Evolutionary conservation across 78 protist species (phyloP).

Genomic region (Mastigamoeba balamuthi): DNA sequence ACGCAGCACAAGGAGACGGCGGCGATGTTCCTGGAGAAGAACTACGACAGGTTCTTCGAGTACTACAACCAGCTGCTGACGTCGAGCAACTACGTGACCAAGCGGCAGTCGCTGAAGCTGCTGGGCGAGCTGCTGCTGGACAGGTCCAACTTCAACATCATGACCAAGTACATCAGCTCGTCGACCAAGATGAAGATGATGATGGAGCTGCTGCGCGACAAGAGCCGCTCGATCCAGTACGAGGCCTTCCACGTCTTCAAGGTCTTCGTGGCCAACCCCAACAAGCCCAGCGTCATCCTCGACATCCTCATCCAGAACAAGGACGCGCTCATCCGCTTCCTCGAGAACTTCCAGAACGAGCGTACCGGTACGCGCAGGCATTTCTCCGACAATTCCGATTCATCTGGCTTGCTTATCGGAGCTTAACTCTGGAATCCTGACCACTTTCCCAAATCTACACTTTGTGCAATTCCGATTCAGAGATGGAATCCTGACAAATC

Average conservation of each 20-base stretch:
- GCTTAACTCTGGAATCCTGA: neutral
- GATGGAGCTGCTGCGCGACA: conserved; percentile 85
- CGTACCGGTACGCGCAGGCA: conserved; percentile 16
- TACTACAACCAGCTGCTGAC: conserved; percentile 40
- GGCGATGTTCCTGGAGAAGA: conserved; percentile 50
- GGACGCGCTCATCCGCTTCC: conserved; percentile 65
- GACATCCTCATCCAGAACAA: conserved; percentile 77
- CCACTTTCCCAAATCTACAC: neutral
- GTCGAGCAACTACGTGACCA: conserved; percentile 78
- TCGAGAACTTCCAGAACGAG: conserved; percentile 79
- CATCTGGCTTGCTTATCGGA: conserved; percentile 26
- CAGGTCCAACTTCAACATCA: conserved; percentile 79
- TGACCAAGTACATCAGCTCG: conserved; percentile 77
- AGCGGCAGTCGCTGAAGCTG: conserved; percentile 83
- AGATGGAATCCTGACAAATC: neutral
- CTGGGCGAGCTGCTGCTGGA: conserved; percentile 91
- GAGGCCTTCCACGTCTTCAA: conserved; percentile 98
- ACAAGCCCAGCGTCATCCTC: conserved; percentile 65
- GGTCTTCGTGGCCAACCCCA: conserved; percentile 97
- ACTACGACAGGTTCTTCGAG: conserved; percentile 64
- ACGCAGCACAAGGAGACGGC: conserved; percentile 65
- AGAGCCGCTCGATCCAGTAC: conserved; percentile 72
- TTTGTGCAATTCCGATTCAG: neutral
- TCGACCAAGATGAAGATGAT: conserved; percentile 73
- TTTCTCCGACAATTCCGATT: neutral